Evolutionary conservation across 2,329 filamentous ascomycete species (phyloP).

Genomic region (Fusarium verrucosum): DNA sequence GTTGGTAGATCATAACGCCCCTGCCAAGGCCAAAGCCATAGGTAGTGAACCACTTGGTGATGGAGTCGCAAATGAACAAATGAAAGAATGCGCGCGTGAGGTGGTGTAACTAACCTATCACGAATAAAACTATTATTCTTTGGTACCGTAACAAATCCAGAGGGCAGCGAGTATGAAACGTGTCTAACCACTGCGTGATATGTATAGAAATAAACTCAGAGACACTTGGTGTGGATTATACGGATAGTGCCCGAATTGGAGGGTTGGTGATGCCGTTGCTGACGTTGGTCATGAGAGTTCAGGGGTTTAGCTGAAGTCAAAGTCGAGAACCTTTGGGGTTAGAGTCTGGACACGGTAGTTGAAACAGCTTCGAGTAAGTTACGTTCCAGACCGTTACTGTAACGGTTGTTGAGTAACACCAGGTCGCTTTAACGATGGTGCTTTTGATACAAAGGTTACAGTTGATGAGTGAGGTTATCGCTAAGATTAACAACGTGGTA

Average conservation of each 20-base stretch:
- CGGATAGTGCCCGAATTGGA: slow-evolving; percentile 40
- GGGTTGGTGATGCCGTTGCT: slow-evolving; percentile 14
- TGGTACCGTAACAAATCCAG: slow-evolving; percentile 23
- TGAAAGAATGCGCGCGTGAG: slow-evolving; percentile 14
- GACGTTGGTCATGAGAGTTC: slow-evolving; percentile 14
- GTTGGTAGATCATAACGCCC: slow-evolving; percentile 32
- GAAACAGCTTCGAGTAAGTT: slow-evolving; percentile 2
- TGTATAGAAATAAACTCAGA: slow-evolving; percentile 11
- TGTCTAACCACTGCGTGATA: slow-evolving; percentile 8
- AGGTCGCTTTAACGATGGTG: neutral
- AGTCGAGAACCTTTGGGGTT: slow-evolving; percentile 22
- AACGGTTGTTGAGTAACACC: neutral
- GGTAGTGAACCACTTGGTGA: slow-evolving; percentile 16
- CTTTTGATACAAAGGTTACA: slow-evolving; percentile 15
- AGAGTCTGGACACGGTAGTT: slow-evolving; percentile 11
- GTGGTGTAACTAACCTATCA: slow-evolving; percentile 32
- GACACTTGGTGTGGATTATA: slow-evolving; percentile 1
- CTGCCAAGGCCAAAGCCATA: slow-evolving; percentile 30
- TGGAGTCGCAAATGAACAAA: slow-evolving; percentile 37
- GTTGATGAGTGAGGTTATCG: slow-evolving; percentile 29
- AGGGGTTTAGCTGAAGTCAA: slow-evolving; percentile 17
- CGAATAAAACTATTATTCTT: slow-evolving; percentile 8
- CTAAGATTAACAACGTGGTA: slow-evolving; percentile 13
- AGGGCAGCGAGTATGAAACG: slow-evolving; percentile 17
- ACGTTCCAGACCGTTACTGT: slow-evolving; percentile 8